phyloP scores from a whole-genome alignment of 208 protist genomes.

The Porcisia hertigi region DNA sequence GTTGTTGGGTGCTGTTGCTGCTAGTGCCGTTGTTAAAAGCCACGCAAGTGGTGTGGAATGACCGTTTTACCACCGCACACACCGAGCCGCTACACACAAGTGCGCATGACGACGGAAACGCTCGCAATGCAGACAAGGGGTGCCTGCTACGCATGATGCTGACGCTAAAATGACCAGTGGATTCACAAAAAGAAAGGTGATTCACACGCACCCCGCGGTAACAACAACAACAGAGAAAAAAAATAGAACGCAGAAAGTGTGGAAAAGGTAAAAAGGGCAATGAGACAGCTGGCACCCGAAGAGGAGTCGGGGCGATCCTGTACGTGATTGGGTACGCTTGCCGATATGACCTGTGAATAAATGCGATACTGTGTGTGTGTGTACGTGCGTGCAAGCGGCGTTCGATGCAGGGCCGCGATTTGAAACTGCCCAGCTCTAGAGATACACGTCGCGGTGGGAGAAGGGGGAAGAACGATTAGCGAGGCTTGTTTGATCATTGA shows the following conservation, averaged over 20 bases:
- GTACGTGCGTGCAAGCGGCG: neutral
- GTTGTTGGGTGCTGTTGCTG: conserved; percentile 20
- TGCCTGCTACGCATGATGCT: conserved; percentile 19
- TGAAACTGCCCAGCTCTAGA: neutral
- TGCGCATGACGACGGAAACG: neutral
- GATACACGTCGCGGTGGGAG: neutral
- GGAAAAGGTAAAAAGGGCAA: neutral
- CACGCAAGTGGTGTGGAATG: conserved; percentile 12
- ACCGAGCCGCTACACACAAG: conserved; percentile 4
- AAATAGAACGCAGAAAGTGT: neutral
- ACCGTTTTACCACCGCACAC: conserved; percentile 4
- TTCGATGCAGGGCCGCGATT: neutral
- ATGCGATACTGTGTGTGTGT: neutral
- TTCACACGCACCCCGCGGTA: neutral
- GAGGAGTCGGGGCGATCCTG: neutral
- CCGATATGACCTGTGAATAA: neutral
- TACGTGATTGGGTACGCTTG: neutral
- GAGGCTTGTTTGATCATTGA: neutral
- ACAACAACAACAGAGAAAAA: neutral
- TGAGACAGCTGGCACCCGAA: neutral
- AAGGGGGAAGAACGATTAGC: neutral
- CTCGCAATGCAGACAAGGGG: conserved; percentile 3
- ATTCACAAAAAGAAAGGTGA: neutral
- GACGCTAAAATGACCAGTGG: neutral
- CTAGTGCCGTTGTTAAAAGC: conserved; percentile 4